phyloP scores from a whole-genome alignment of 176 grass and related monocot genomes.

The Raddia guianensis region DNA sequence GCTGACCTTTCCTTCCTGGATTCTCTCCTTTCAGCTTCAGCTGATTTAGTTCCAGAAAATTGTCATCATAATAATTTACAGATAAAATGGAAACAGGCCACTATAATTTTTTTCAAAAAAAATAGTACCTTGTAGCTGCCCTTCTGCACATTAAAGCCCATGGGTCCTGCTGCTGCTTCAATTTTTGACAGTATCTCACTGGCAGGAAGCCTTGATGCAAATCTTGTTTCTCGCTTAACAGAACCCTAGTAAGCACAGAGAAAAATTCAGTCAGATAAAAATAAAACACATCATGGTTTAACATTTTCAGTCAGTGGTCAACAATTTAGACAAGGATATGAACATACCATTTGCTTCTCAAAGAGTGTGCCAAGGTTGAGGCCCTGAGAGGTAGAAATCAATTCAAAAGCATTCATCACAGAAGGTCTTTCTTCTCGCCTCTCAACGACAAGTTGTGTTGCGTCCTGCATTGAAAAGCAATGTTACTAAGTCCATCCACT shows the following conservation, averaged over 20 bases:
- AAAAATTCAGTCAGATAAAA: neutral
- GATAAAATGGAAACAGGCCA: slow-evolving; percentile 3
- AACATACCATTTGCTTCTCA: slow-evolving; percentile 83
- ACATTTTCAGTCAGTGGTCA: neutral
- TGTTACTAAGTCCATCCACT: slow-evolving; percentile 33
- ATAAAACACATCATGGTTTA: slow-evolving; percentile 10
- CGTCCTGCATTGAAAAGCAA: slow-evolving; percentile 48
- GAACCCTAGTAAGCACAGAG: slow-evolving; percentile 45
- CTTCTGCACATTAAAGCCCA: slow-evolving; percentile 91
- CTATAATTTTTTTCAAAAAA: neutral
- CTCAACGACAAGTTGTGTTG: slow-evolving; percentile 83
- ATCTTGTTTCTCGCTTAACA: slow-evolving; percentile 89
- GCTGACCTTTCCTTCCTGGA: slow-evolving; percentile 92
- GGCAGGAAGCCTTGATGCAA: slow-evolving; percentile 90
- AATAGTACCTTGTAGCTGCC: slow-evolving; percentile 88
- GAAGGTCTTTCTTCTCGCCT: slow-evolving; percentile 72
- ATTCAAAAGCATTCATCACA: slow-evolving; percentile 92
- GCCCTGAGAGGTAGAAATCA: slow-evolving; percentile 96
- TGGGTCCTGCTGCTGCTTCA: slow-evolving; percentile 77
- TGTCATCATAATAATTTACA: slow-evolving; percentile 14
- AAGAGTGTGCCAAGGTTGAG: slow-evolving; percentile 94
- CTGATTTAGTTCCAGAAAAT: slow-evolving; percentile 45
- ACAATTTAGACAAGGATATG: neutral
- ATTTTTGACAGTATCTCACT: slow-evolving; percentile 94
- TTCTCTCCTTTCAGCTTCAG: slow-evolving; percentile 93